These are phyloP conservation scores for Coemansia sp. DNA, from an alignment of 192 early-diverging fungal genomes.

Conservation along the genomic window DNA sequence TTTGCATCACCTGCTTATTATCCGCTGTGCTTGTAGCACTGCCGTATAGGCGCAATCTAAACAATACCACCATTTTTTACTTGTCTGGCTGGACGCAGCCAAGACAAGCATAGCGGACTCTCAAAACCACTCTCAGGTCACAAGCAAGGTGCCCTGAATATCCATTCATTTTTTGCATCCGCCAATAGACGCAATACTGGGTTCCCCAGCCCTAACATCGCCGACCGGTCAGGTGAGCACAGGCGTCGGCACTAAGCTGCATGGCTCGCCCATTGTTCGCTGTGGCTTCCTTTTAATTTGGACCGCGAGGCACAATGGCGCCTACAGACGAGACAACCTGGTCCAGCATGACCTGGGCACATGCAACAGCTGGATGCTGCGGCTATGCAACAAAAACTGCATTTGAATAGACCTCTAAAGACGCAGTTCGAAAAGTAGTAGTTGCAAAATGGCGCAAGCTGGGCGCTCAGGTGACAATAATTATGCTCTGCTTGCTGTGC, in stretches of 20 bases:
- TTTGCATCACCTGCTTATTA: neutral
- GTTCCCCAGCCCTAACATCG: neutral
- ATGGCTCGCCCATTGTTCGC: neutral
- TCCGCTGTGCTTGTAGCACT: neutral
- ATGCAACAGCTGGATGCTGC: neutral
- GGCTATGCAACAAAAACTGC: neutral
- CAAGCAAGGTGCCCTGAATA: neutral
- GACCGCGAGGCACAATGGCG: neutral
- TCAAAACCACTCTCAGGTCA: neutral
- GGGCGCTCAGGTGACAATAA: slow-evolving; percentile 24
- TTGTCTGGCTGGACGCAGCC: neutral
- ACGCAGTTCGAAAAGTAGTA: no score
- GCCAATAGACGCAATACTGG: neutral
- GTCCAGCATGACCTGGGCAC: neutral
- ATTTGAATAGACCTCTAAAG: neutral
- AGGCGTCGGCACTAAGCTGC: neutral
- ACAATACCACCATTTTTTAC: neutral
- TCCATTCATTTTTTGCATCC: neutral
- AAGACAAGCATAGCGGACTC: neutral
- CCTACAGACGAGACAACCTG: neutral
- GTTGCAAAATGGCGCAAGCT: neutral
- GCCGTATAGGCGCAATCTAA: neutral
- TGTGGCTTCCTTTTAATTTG: slow-evolving; percentile 6
- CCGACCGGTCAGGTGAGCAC: slow-evolving; percentile 3
- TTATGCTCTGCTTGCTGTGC: slow-evolving; percentile 31